phyloP scores from a whole-genome alignment of 306 rosid genomes.

The Dalbergia cochinchinensis region DNA sequence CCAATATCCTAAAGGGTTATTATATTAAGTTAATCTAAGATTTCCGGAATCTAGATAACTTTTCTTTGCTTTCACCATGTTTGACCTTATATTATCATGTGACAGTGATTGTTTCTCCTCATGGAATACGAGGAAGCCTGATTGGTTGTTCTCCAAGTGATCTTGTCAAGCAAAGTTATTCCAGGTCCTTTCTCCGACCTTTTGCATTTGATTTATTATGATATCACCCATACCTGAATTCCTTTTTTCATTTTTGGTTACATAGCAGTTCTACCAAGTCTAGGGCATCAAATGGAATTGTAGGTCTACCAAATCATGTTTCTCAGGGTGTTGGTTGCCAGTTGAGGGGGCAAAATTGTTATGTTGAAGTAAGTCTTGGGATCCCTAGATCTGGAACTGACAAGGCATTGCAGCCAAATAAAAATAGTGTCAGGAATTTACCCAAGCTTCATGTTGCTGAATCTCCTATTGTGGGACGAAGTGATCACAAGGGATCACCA shows the following conservation, averaged over 20 bases:
- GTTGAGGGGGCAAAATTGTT: conserved; percentile 83
- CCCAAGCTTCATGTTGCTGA: conserved; percentile 66
- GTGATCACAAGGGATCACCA: conserved; percentile 72
- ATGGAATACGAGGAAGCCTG: conserved; percentile 95
- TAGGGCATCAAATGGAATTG: conserved; percentile 74
- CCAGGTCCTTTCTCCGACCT: conserved; percentile 62
- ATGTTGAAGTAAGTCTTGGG: conserved; percentile 92
- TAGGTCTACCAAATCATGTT: conserved; percentile 81
- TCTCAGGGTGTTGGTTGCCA: conserved; percentile 88
- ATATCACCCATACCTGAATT: conserved; percentile 36
- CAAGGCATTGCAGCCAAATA: conserved; percentile 57
- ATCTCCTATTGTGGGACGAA: conserved; percentile 64
- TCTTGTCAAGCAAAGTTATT: conserved; percentile 87
- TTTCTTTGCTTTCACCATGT: conserved; percentile 39
- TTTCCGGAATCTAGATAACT: conserved; percentile 11
- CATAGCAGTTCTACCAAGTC: conserved; percentile 74
- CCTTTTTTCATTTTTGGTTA: conserved; percentile 13
- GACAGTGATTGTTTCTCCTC: conserved; percentile 95
- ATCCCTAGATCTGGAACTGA: conserved; percentile 71
- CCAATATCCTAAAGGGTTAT: conserved; percentile 24
- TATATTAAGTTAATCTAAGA: conserved; percentile 30
- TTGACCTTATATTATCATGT: conserved; percentile 43
- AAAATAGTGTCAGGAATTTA: conserved; percentile 55
- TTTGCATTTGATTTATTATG: conserved; percentile 37
- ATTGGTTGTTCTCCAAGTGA: conserved; percentile 94